These are phyloP conservation scores for Podospora bellae-mahoneyi DNA, from an alignment of 495 filamentous ascomycete species.

Conservation along the genomic window DNA sequence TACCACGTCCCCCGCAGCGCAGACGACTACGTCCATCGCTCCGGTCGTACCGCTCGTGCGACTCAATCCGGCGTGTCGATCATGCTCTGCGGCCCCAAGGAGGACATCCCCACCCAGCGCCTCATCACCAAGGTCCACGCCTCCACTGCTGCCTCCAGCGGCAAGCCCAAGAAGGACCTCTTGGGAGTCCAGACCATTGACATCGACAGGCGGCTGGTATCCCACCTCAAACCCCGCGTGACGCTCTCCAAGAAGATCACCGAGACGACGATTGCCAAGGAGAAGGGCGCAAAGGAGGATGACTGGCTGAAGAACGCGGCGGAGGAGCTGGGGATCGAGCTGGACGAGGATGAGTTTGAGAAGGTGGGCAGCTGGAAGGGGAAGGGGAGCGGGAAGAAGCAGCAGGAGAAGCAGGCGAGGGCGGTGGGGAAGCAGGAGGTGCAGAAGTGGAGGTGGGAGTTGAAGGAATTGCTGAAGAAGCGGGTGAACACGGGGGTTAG, in stretches of 20 bases:
- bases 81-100: constrained; percentile 85
- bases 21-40: constrained; percentile 92
- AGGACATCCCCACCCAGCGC: constrained; percentile 76
- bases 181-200: constrained; percentile 61
- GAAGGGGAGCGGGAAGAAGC: constrained; percentile 64
- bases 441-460: constrained; percentile 55
- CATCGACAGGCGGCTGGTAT: constrained; percentile 74
- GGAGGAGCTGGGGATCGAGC: constrained; percentile 91
- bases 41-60: constrained; percentile 89
- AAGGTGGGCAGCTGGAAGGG: constrained; percentile 57
- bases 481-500: constrained; percentile 89
- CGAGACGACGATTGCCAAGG: constrained; percentile 77
- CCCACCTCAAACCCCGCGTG: constrained; percentile 68
- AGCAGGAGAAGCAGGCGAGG: constrained; percentile 68
- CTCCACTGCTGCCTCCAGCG: constrained; percentile 31
- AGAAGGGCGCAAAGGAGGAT: constrained; percentile 77
- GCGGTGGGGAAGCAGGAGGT: constrained; percentile 68
- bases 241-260: constrained; percentile 78
- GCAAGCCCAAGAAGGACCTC: constrained; percentile 59
- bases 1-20: constrained; percentile 92
- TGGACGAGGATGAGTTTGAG: constrained; percentile 82
- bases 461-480: constrained; percentile 64
- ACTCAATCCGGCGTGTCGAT: constrained; percentile 72
- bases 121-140: constrained; percentile 85
- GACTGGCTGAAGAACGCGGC: constrained; percentile 80